Evolutionary conservation across 1,284 basidiomycete genomes (phyloP).

Genomic region (Puccinia coronata): DNA sequence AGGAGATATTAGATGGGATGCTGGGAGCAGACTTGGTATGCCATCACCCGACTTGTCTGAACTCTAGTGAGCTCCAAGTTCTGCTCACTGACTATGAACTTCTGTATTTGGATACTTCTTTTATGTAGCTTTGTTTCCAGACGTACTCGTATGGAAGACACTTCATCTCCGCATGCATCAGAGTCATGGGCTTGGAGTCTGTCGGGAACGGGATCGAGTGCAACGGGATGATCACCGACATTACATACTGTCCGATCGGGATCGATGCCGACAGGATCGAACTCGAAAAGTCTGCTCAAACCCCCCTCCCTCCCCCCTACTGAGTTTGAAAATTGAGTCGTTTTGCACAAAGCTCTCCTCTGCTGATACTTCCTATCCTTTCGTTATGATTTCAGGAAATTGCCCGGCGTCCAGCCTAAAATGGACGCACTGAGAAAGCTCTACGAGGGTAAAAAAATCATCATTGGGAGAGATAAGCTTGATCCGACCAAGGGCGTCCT

Average conservation of each 20-base stretch:
- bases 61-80: no score
- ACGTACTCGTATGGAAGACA: constrained; percentile 96
- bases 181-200: constrained; percentile 92
- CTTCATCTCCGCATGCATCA: constrained; percentile 89
- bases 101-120: no score
- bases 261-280: constrained; percentile 89
- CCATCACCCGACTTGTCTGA: no score
- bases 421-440: constrained; percentile 77
- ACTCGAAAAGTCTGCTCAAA: constrained; percentile 68
- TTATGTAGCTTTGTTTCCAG: constrained; percentile 59
- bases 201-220: constrained; percentile 78
- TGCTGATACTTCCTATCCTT: no score
- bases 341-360: background rate
- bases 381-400: constrained; percentile 64
- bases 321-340: no score
- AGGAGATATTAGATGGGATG: constrained; percentile 96
- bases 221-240: constrained; percentile 79
- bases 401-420: constrained; percentile 83
- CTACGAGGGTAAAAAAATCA: constrained; percentile 97
- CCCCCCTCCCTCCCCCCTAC: no score
- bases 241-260: constrained; percentile 94
- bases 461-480: constrained; percentile 97
- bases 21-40: constrained; percentile 93
- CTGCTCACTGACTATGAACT: no score
- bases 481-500: constrained; percentile 97